Percentiles rank a stretch among this genome's conserved stretches.
These are phyloP conservation scores for Penicillium psychrosexuale DNA, from an alignment of 2,329 filamentous ascomycete species.

Conservation along the genomic window DNA sequence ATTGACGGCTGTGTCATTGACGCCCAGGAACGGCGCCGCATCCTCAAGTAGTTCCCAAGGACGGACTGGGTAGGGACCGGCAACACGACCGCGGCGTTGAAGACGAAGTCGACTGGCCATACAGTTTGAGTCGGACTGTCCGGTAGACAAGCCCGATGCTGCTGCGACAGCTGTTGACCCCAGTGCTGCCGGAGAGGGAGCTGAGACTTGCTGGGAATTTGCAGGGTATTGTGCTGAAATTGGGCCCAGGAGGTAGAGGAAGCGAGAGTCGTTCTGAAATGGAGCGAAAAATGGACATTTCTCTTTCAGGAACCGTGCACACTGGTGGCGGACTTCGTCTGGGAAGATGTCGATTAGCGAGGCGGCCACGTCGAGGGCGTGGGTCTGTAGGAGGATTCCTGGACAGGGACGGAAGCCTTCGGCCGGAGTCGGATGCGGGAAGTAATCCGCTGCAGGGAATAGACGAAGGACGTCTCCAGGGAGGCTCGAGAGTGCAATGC, in stretches of 20 bases:
- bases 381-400: conserved; percentile 37
- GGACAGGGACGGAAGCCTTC: conserved; percentile 29
- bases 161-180: conserved; percentile 17
- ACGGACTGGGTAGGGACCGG: conserved; percentile 37
- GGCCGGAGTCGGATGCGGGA: conserved; percentile 23
- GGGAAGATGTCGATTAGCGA: conserved; percentile 45
- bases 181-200: conserved; percentile 32
- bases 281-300: conserved; percentile 39
- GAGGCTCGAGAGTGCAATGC: conserved; percentile 39
- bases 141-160: conserved; percentile 11
- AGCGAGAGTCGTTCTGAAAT: conserved; percentile 39
- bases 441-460: conserved; percentile 31
- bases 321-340: conserved; percentile 44
- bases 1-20: conserved; percentile 47
- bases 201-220: conserved; percentile 25
- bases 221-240: conserved; percentile 24
- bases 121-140: conserved; percentile 22
- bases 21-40: conserved; percentile 42
- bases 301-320: conserved; percentile 43
- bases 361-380: conserved; percentile 46
- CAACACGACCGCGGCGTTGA: conserved; percentile 36
- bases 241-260: conserved; percentile 44
- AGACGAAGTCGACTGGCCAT: conserved; percentile 35
- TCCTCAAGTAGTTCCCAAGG: conserved; percentile 48
- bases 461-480: conserved; percentile 32